Base-by-base conservation (phyloP, 352 stramenopile species). In the Globisporangium middletonii region DNA sequence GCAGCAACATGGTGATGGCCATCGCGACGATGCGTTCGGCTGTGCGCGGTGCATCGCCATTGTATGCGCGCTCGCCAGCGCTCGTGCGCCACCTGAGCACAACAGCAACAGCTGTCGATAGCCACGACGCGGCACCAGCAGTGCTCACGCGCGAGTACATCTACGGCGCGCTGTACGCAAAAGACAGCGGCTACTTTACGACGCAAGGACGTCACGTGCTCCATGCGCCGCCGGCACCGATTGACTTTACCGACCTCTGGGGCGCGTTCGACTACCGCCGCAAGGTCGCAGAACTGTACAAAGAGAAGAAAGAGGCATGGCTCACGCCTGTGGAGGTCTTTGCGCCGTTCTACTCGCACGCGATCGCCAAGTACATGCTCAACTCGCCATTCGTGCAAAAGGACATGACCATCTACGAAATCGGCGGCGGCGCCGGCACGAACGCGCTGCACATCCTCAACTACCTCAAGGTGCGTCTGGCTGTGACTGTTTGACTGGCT, bases 291-390 rank as follows among this genome's bases (percentile, higher is more conserved):
- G 53, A 84, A 55, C 62, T 92, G 43, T 95, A 95, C 68, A 67
- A 76, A 60, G 64, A 76, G 52, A 75, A 73, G 30, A 71, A 66
- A 18, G 86, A 95, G 68, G 86, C 85, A 30, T 97, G 85, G 85
- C 81, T 96, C 55, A 97, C 89, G 46, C 89, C 89, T 26, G 89
- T 95, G 9, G 88, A 97, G 57, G 77, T 96, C 27, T 97, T 96
- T 53, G 73, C 75, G 51, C 89, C 89, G 15, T 75, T 86, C 56
- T 96, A 96, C 69, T 96, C 86, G 54, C 69, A 92, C 19, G 88
- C 88, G 19, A 69, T 97, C 55, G 89, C 85, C 48, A 83, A 78
- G 42, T 96, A 95, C 72, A 94, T 97, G 70, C 70, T 95, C 28
- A 74, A 80, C 66, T 89, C 83, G 46, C 81, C 84, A 0, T 80